Evolutionary conservation across 2,329 filamentous ascomycete species (phyloP), one percentile per base, ranked within the genome.

Genomic region (Pseudopithomyces chartarum): DNA sequence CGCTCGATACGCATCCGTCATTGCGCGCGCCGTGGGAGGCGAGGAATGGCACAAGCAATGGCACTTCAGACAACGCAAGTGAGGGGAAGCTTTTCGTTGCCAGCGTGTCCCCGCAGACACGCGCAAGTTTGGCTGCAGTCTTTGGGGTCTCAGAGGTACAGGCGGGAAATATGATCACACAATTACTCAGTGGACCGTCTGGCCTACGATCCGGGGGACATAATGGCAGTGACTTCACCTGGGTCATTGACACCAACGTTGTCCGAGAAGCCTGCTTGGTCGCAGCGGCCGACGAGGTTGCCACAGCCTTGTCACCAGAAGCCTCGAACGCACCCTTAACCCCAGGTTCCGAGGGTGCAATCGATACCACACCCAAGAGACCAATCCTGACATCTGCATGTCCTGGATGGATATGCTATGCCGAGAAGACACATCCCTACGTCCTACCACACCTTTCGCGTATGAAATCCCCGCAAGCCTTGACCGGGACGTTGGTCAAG

Each of bases 341-440:
- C 23, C 57, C 69, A 15, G 70, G 68, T 2, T 63, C 66, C 2
- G 76, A 76, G 34, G 71, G 71, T 50, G 64, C 72, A 45, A 67
- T 71, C 23, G 65, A 70, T 47, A 87, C 69, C 72, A 85, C 62
- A 34, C 78, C 78, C 3, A 83, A 81, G 66, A 78, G 78, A 59
- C 90, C 91, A 0, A 87, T 94, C 29, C 83, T 99, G 42, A 92
- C 93, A 8, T 93, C 93, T 3, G 92, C 92, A 19, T 99, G 95
- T 74, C 95, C 95, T 0, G 95, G 95, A 7, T 99, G 96, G 93
- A 94, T 99, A 54, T 99, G 95, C 78, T 99, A 99, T 71, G 94
- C 94, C 23, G 95, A 99, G 76, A 98, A 99, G 79, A 98, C 94
- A 54, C 95, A 99, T 70, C 92, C 95, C 1, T 89, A 97, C 70